These are phyloP conservation scores for Colletotrichum spinosum DNA, from an alignment of 2,329 filamentous ascomycete species.

Conservation along the genomic window DNA sequence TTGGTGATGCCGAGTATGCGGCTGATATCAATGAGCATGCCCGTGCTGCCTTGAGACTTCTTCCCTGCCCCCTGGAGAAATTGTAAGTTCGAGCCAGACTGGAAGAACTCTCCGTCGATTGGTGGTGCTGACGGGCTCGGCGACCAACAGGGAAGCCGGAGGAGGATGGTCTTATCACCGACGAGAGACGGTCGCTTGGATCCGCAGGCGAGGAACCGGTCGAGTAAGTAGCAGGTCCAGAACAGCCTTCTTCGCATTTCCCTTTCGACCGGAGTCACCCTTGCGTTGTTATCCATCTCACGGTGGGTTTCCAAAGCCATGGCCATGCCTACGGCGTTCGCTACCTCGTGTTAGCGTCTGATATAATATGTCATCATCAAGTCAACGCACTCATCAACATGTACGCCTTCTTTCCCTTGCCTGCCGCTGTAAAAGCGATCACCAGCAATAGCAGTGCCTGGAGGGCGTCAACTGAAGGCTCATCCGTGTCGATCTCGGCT, in stretches of 20 bases:
- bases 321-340: slow-evolving; percentile 83
- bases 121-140: slow-evolving; percentile 70
- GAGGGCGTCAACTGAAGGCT: slow-evolving; percentile 82
- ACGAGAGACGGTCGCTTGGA: slow-evolving; percentile 86
- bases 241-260: slow-evolving; percentile 85
- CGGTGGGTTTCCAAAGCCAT: slow-evolving; percentile 85
- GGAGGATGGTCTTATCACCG: slow-evolving; percentile 78
- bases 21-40: slow-evolving; percentile 86
- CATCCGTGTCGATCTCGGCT: slow-evolving; percentile 79
- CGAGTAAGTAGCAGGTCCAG: slow-evolving; percentile 89
- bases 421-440: slow-evolving; percentile 80
- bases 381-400: slow-evolving; percentile 79
- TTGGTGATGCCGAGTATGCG: slow-evolving; percentile 87
- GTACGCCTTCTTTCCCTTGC: slow-evolving; percentile 86
- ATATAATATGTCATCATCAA: neutral
- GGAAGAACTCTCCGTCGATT: slow-evolving; percentile 84
- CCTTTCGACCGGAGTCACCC: slow-evolving; percentile 74
- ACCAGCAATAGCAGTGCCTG: slow-evolving; percentile 82
- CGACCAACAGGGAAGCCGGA: slow-evolving; percentile 82
- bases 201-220: slow-evolving; percentile 84
- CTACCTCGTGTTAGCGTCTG: slow-evolving; percentile 53
- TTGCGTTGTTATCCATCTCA: slow-evolving; percentile 73
- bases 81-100: slow-evolving; percentile 81
- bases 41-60: slow-evolving; percentile 79
- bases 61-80: slow-evolving; percentile 76